A percentile compares a stretch with the other conserved stretches of the same genome.
Conservation (phyloP, 2,329 filamentous ascomycete species). For the Apiospora phragmitis region DNA sequence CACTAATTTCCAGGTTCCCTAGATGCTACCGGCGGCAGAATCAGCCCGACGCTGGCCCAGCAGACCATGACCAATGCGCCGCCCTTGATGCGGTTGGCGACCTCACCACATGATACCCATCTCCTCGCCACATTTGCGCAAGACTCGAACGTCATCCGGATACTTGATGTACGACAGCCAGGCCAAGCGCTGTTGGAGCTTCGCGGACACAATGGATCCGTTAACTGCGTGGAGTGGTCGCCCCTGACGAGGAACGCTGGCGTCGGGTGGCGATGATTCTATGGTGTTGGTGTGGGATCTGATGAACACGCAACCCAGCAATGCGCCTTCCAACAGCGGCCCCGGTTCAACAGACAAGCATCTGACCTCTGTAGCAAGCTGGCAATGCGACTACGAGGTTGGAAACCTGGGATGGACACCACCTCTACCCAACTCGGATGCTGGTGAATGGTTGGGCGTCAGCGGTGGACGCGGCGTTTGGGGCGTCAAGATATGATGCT, state of each 20-base stretch:
- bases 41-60: slow-evolving; percentile 74
- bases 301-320: slow-evolving; percentile 61
- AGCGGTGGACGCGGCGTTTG: slow-evolving; percentile 79
- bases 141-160: slow-evolving; percentile 88
- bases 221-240: slow-evolving; percentile 97
- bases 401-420: slow-evolving; percentile 85
- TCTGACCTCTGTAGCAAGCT: slow-evolving; percentile 71
- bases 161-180: slow-evolving; percentile 93
- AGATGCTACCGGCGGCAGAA: slow-evolving; percentile 60
- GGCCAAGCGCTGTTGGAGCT: slow-evolving; percentile 94
- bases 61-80: slow-evolving; percentile 77
- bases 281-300: slow-evolving; percentile 94
- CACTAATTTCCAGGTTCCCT: neutral
- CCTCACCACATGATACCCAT: slow-evolving; percentile 93
- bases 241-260: slow-evolving; percentile 84
- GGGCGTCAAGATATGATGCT: slow-evolving; percentile 56
- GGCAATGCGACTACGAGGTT: slow-evolving; percentile 86
- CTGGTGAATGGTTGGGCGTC: slow-evolving; percentile 82
- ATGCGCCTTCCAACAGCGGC: slow-evolving; percentile 50
- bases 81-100: slow-evolving; percentile 77
- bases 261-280: slow-evolving; percentile 89
- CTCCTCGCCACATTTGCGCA: slow-evolving; percentile 96
- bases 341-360: slow-evolving; percentile 54
- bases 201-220: slow-evolving; percentile 78
- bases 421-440: slow-evolving; percentile 65